These are phyloP conservation scores for Malassezia equina DNA, from an alignment of 1,284 basidiomycete species.

Conservation along the genomic window DNA sequence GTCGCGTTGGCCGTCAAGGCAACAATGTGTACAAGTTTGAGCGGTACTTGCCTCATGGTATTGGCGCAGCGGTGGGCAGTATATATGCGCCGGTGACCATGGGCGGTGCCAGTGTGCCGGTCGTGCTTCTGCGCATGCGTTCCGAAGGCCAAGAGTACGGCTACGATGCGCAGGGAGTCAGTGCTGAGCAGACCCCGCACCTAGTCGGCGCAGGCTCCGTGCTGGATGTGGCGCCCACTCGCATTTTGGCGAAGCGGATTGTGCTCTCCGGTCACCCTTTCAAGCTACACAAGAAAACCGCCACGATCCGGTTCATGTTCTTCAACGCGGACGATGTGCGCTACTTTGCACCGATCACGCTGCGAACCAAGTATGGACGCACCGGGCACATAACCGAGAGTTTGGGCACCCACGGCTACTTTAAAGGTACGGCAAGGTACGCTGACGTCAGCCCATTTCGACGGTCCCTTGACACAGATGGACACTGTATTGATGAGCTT, in stretches of 20 bases:
- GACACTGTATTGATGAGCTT: slow-evolving; percentile 33
- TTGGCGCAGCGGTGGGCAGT: slow-evolving; percentile 60
- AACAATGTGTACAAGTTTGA: slow-evolving; percentile 99
- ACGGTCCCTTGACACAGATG: slow-evolving; percentile 90
- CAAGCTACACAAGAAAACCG: slow-evolving; percentile 95
- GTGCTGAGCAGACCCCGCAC: slow-evolving; percentile 48
- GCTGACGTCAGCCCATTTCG: slow-evolving; percentile 62
- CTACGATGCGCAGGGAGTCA: slow-evolving; percentile 40
- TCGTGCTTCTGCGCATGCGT: slow-evolving; percentile 32
- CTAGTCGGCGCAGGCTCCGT: slow-evolving; percentile 86
- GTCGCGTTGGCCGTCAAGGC: slow-evolving; percentile 64
- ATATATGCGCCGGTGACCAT: slow-evolving; percentile 81
- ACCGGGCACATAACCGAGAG: slow-evolving; percentile 81
- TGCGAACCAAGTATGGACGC: slow-evolving; percentile 84
- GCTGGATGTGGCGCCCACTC: slow-evolving; percentile 67
- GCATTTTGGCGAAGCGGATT: slow-evolving; percentile 83
- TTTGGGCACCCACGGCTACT: slow-evolving; percentile 95
- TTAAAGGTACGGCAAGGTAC: slow-evolving; percentile 55
- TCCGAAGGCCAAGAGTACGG: slow-evolving; percentile 27
- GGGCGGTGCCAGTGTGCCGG: slow-evolving; percentile 54
- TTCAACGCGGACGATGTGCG: slow-evolving; percentile 87
- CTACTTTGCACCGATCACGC: slow-evolving; percentile 85
- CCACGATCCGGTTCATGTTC: slow-evolving; percentile 97
- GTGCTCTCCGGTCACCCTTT: slow-evolving; percentile 90
- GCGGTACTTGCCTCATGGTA: slow-evolving; percentile 67